Conservation (phyloP, 116 monocot genomes). For the Trichopus zeylanicus region DNA sequence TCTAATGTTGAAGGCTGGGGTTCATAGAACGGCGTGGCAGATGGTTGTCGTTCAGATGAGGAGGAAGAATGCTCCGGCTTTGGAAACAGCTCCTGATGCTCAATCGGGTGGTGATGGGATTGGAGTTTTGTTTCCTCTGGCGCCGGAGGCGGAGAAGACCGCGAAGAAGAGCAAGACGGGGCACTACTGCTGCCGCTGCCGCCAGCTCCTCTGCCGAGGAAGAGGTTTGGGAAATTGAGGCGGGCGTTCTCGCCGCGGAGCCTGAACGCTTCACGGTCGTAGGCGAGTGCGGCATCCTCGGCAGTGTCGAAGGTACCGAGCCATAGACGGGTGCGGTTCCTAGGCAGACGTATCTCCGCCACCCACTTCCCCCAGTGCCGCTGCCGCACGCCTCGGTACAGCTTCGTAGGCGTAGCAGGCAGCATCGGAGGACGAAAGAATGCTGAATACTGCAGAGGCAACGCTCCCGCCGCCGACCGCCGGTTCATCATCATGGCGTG, state of each 20-base stretch:
- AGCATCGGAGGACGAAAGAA: conserved; percentile 17
- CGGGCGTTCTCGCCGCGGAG: conserved; percentile 77
- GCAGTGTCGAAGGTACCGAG: conserved; percentile 92
- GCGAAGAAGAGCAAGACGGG: conserved; percentile 14
- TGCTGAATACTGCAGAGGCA: conserved; percentile 3
- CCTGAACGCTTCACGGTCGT: conserved; percentile 80
- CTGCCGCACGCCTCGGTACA: conserved; percentile 84
- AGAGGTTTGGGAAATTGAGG: conserved; percentile 81
- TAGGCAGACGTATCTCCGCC: conserved; percentile 76
- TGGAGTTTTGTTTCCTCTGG: conserved; percentile 7
- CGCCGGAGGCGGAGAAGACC: conserved; percentile 22
- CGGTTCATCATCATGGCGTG: conserved; percentile 31
- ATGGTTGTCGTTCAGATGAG: no score
- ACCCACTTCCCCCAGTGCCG: conserved; percentile 97
- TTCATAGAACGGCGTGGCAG: no score
- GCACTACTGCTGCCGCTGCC: conserved; percentile 1
- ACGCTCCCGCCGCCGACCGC: conserved; percentile 3
- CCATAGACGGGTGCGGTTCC: conserved; percentile 80
- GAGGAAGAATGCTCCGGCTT: no score
- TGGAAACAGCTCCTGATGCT: no score
- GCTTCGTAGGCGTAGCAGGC: conserved; percentile 31
- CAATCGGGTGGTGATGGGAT: background rate
- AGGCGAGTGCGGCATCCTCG: conserved; percentile 80
- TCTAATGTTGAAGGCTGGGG: no score
- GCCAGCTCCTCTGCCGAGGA: conserved; percentile 31